Evolutionary conservation across 257 asterid species (phyloP).

Genomic region (Dorcoceras hygrometricum): DNA sequence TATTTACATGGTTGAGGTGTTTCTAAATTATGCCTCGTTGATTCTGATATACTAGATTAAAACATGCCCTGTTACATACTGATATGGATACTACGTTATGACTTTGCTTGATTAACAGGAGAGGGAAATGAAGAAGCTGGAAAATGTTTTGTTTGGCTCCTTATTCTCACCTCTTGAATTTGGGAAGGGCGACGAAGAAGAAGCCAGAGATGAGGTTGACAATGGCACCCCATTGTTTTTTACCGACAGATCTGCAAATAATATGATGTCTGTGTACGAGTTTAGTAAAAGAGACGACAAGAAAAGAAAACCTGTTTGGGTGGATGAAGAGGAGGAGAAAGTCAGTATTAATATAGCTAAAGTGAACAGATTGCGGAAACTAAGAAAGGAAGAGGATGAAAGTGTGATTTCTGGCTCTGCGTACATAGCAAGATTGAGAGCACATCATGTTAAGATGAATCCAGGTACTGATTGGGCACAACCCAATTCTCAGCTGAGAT

Average conservation of each 20-base stretch:
- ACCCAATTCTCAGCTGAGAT: conserved; percentile 33
- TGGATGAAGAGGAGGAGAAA: conserved; percentile 84
- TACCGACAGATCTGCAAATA: conserved; percentile 57
- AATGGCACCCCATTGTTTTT: conserved; percentile 54
- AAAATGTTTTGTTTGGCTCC: conserved; percentile 67
- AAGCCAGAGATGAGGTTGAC: conserved; percentile 35
- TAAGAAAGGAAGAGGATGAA: conserved; percentile 78
- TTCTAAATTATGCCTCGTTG: no score
- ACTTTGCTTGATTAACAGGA: no score
- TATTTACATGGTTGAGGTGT: no score
- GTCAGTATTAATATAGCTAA: conserved; percentile 60
- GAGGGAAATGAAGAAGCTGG: conserved; percentile 67
- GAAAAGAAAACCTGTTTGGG: conserved; percentile 68
- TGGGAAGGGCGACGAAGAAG: conserved; percentile 52
- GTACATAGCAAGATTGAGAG: conserved; percentile 75
- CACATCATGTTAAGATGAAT: conserved; percentile 81
- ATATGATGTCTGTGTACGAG: conserved; percentile 49
- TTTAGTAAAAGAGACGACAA: conserved; percentile 26
- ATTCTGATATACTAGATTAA: no score
- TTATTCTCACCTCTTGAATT: conserved; percentile 58
- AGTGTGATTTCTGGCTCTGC: conserved; percentile 61
- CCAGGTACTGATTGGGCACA: conserved; percentile 89
- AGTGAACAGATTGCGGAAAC: conserved; percentile 68
- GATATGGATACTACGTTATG: no score
- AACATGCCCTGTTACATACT: no score